Percentiles rank a stretch among this genome's conserved stretches.
Conservation (phyloP, 352 stramenopile species). For the Phytopythium delawarense region DNA sequence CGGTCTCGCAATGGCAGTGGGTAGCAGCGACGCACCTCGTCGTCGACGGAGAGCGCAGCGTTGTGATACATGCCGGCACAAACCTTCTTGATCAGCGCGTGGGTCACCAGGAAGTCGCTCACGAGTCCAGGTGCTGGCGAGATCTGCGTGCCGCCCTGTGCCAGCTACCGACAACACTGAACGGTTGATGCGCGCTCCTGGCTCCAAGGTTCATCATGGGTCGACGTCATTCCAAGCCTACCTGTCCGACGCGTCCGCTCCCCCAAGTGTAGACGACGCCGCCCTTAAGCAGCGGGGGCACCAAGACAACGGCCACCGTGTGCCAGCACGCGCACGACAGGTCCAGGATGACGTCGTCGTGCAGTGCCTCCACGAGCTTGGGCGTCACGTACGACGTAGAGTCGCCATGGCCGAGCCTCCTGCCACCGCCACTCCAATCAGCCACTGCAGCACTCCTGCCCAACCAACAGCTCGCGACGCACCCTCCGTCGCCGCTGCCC, state of each 20-base stretch:
- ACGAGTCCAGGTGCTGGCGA: slow-evolving; percentile 69
- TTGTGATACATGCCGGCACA: slow-evolving; percentile 91
- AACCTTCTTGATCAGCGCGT: slow-evolving; percentile 83
- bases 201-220: background rate
- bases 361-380: slow-evolving; percentile 66
- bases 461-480: slow-evolving; percentile 7
- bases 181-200: background rate
- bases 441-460: background rate
- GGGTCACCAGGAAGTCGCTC: slow-evolving; percentile 70
- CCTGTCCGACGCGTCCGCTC: slow-evolving; percentile 90
- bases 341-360: slow-evolving; percentile 76
- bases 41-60: slow-evolving; percentile 85
- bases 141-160: slow-evolving; percentile 71
- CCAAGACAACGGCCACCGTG: slow-evolving; percentile 82
- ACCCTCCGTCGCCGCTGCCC: slow-evolving; percentile 83
- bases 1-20: background rate
- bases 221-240: slow-evolving; percentile 17
- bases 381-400: slow-evolving; percentile 65
- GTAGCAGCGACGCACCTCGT: slow-evolving; percentile 47
- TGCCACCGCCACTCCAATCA: slow-evolving; percentile 10
- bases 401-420: slow-evolving; percentile 71
- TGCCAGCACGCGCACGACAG: slow-evolving; percentile 86
- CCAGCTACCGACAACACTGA: slow-evolving; percentile 30
- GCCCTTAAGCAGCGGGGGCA: slow-evolving; percentile 81
- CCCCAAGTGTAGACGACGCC: slow-evolving; percentile 92